Percentiles rank a stretch among this genome's conserved stretches.
Conservation (phyloP, 148 eudicot genomes). For the Chenopodium formosanum region DNA sequence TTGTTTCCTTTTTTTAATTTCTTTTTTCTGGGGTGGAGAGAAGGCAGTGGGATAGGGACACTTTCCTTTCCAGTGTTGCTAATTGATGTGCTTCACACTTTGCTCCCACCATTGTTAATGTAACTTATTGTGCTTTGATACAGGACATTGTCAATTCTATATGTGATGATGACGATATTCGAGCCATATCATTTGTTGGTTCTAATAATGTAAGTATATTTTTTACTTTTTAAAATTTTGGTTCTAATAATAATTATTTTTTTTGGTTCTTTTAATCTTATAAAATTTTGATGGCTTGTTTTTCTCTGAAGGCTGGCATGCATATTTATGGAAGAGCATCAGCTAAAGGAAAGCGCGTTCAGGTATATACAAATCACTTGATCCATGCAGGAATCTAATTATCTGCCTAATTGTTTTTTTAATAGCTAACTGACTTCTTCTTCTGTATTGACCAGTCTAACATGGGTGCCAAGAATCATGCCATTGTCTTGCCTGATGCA, state of each 20-base stretch:
- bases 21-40: neutral
- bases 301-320: conserved; percentile 79
- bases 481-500: conserved; percentile 86
- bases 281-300: neutral
- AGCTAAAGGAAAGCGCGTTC: conserved; percentile 96
- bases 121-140: conserved; percentile 8
- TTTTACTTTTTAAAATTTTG: neutral
- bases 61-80: neutral
- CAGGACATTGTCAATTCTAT: conserved; percentile 97
- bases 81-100: neutral
- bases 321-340: conserved; percentile 90
- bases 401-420: neutral
- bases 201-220: conserved; percentile 76
- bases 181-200: conserved; percentile 96
- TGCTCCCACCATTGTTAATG: neutral
- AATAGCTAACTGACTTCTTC: conserved; percentile 8
- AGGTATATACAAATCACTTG: conserved; percentile 46
- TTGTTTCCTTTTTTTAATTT: neutral
- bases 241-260: neutral
- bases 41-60: neutral
- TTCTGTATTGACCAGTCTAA: conserved; percentile 49
- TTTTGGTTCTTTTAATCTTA: neutral
- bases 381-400: neutral
- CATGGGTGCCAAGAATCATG: conserved; percentile 94
- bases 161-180: conserved; percentile 89